Base-by-base conservation (phyloP, 225 moss, liverwort and hornwort genomes). In the Neckera pumila region DNA sequence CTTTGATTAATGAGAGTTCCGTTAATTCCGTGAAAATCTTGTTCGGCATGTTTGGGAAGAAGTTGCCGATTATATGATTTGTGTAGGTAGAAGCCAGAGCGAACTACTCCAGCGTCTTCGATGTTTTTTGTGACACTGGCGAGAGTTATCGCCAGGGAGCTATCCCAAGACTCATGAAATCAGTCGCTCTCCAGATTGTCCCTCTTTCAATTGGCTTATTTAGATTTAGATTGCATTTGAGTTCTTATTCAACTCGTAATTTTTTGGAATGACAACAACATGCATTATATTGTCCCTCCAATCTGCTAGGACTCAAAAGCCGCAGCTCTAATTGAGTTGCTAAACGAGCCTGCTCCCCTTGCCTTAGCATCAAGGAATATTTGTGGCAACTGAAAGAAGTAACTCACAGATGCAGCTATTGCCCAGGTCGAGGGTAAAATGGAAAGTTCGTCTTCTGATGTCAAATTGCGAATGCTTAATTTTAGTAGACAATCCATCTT, bases 1-100 rank as follows among this genome's bases (percentile, higher is more conserved):
- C 95, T 31, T 95, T 94, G 89, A 90, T 97, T 79, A 95, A 98
- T 84, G 96, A 94, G 86, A 95, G 92, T 89, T 96, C 93, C 34
- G 36, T 95, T 58, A 92, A 92, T 51, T 92, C 95, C 21, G 63
- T 96, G 71, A 97, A 94, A 69, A 90, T 76, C 75, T 92, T 95
- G 42, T 95, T 96, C 54, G 92, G 95, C 25, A 61, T 96, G 20
- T 97, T 98, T 89, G 93, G 94, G 23, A 93, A 90, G 85, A 95
- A 93, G 84, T 96, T 93, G 89, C 73, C 10, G 19, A 51, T 58
- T 59, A 12, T 42, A 42, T 20, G 18, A 28, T 47, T 72, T 69
- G 80, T 69, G 62, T 51, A 61, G 59, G 84, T 75, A 64, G 88
- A 86, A 61, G 56, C 70, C 65, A 30, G 38, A 56, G 58, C 49